phyloP scores from a whole-genome alignment of 1,284 basidiomycete species.

The Macrocystidia cucumis region DNA sequence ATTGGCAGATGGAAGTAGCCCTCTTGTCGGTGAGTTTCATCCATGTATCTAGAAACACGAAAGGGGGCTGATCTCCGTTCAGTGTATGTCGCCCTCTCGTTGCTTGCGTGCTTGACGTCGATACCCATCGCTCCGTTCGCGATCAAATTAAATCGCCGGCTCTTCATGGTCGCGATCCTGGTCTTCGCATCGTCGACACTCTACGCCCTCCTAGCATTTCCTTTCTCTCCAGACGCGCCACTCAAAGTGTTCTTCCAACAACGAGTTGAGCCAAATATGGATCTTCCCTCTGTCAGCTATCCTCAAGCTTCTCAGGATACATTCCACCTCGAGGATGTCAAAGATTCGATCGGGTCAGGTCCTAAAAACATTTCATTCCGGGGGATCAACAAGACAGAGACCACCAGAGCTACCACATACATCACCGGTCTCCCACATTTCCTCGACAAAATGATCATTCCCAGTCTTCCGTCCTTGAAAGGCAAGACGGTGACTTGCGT shows the following conservation, averaged over 20 bases:
- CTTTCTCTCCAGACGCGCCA: conserved; percentile 52
- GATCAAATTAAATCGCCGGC: not conserved
- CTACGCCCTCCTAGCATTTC: conserved; percentile 15
- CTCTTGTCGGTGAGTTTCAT: conserved; percentile 34
- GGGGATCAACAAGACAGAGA: too few species aligned
- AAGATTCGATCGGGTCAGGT: too few species aligned
- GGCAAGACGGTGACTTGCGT: too few species aligned
- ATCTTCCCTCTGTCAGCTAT: too few species aligned
- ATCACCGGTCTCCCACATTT: too few species aligned
- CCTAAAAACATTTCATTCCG: too few species aligned
- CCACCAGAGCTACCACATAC: too few species aligned
- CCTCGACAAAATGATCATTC: too few species aligned
- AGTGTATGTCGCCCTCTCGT: conserved; percentile 46
- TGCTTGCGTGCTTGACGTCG: conserved; percentile 41
- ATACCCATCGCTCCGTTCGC: conserved; percentile 41
- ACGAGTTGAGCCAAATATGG: conserved; percentile 37
- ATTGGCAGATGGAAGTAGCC: conserved; percentile 54
- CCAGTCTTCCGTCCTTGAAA: too few species aligned
- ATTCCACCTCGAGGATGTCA: too few species aligned
- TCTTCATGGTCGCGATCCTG: conserved; percentile 6
- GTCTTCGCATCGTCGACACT: not conserved
- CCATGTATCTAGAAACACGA: not conserved
- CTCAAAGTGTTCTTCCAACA: conserved; percentile 69
- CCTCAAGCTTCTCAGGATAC: too few species aligned
- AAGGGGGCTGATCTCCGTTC: conserved; percentile 3